Evolutionary conservation across 1,139 yeast species (phyloP).

Genomic region (Yamadazyma membranifaciens): DNA sequence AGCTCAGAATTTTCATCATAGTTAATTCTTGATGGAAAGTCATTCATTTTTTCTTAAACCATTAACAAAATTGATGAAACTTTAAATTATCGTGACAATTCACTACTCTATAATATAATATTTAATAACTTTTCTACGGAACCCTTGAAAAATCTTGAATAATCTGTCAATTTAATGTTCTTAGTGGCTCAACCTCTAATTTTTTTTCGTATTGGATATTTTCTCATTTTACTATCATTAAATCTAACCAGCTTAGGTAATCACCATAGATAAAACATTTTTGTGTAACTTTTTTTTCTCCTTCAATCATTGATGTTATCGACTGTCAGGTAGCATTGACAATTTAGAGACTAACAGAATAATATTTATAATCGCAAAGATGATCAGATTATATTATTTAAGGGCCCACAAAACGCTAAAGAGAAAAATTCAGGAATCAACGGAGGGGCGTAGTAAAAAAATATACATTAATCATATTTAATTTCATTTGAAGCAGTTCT

Average conservation of each 20-base stretch:
- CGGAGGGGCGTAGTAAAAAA: neutral
- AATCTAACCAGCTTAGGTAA: too few relatives aligned
- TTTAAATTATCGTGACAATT: too few relatives aligned
- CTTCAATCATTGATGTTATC: neutral
- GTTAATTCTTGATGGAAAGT: neutral
- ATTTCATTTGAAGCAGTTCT: slow-evolving; percentile 30
- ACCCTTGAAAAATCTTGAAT: too few relatives aligned
- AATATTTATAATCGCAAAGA: neutral
- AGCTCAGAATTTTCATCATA: slow-evolving; percentile 1
- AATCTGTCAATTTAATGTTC: too few relatives aligned
- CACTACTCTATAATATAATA: too few relatives aligned
- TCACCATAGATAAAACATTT: too few relatives aligned
- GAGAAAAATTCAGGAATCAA: too few relatives aligned
- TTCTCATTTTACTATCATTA: too few relatives aligned
- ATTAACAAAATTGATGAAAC: too few relatives aligned
- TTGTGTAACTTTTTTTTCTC: neutral
- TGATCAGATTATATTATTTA: neutral
- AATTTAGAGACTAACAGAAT: neutral
- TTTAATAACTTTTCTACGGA: too few relatives aligned
- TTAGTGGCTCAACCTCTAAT: too few relatives aligned
- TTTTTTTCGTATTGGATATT: too few relatives aligned
- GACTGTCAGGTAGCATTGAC: neutral
- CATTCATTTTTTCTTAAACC: neutral
- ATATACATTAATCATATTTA: slow-evolving; percentile 5
- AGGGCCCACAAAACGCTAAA: neutral